Base-by-base conservation (phyloP, 768 basidiomycete species). In the Pleurotus platypus region DNA sequence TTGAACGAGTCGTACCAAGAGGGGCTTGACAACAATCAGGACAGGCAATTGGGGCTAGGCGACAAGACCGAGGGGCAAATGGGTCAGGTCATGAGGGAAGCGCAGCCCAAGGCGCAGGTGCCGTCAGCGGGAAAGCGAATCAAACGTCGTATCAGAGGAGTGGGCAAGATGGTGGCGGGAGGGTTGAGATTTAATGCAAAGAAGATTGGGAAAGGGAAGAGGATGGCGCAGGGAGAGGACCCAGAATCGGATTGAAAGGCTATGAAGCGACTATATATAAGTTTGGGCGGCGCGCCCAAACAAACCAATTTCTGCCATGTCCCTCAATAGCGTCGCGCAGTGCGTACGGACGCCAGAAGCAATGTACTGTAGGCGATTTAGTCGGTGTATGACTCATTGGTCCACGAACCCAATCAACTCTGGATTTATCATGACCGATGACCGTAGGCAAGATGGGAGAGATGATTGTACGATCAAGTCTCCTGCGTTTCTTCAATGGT, bases 1-100 rank as follows among this genome's bases (percentile, higher is more conserved):
- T 42, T 65, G 30, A 49, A 58, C 13, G 62, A 66, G 51, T 15
- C 38, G 5, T 61, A 61, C 39, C 64, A 66, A 38, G 46, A 48
- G 40, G 60, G 59, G 6, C 37, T 66, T n/a, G 66, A 66, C 46
- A 57, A 49, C 11, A 45, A 62, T 30, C 18, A 59, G 3, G 64
- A 65, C 18, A 53, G 56, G 9, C 62, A 59, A 27, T 58, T 61
- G 7, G 16, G 16, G 4, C 16, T 37, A 8, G 35, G 49, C 16
- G 24, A 51, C 22, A 35, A 37, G 12, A 38, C 13, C 20, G 49
- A 12, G 30, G 30, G 9, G 4, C 30, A 11, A 6, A 35, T 38
- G 26, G 27, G 22, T 1, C 30, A 27, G 30, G 30, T 30, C 3
- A 37, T 30, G 16, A 35, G 49, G 20, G 35, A 30, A 38, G 26